phyloP scores from a whole-genome alignment of 768 basidiomycete species.

The Boletus eberwhitei region DNA sequence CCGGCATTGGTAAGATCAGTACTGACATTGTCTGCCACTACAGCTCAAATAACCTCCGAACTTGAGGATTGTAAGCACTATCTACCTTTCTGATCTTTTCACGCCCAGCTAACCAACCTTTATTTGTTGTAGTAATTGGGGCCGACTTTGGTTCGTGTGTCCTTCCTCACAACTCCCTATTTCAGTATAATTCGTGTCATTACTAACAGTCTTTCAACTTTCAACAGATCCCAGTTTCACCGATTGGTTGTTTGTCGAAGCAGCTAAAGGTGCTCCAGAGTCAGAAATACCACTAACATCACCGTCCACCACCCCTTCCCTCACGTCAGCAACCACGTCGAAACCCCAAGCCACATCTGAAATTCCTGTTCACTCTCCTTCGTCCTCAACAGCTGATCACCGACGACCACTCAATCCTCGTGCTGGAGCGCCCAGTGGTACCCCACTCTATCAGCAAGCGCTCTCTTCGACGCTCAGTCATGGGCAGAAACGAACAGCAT shows the following conservation, averaged over 20 bases:
- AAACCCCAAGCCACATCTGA: conserved; percentile 31
- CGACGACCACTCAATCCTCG: conserved; percentile 47
- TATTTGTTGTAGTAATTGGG: conserved; percentile 57
- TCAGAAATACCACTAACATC: conserved; percentile 40
- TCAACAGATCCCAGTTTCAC: conserved; percentile 76
- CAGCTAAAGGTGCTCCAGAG: conserved; percentile 63
- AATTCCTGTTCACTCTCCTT: conserved; percentile 22
- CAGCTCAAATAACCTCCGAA: conserved; percentile 85
- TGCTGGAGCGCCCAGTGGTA: conserved; percentile 30
- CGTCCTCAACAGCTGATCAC: conserved; percentile 13
- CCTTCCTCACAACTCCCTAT: neutral
- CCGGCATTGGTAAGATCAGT: neutral
- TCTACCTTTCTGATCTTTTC: neutral
- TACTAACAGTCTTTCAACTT: conserved; percentile 7
- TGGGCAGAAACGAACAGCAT: conserved; percentile 62
- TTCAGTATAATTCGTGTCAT: neutral
- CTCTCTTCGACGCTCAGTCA: conserved; percentile 53
- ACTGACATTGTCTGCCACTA: conserved; percentile 7
- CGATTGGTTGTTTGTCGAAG: conserved; percentile 83
- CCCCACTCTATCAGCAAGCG: conserved; percentile 67
- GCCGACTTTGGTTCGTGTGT: conserved; percentile 64
- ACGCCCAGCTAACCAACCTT: conserved; percentile 11
- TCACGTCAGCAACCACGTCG: conserved; percentile 21
- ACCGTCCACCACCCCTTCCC: conserved; percentile 24
- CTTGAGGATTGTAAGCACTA: conserved; percentile 67